Evolutionary conservation across 177 flowering plant genomes (phyloP).

Genomic region (Vitis hybrid): DNA sequence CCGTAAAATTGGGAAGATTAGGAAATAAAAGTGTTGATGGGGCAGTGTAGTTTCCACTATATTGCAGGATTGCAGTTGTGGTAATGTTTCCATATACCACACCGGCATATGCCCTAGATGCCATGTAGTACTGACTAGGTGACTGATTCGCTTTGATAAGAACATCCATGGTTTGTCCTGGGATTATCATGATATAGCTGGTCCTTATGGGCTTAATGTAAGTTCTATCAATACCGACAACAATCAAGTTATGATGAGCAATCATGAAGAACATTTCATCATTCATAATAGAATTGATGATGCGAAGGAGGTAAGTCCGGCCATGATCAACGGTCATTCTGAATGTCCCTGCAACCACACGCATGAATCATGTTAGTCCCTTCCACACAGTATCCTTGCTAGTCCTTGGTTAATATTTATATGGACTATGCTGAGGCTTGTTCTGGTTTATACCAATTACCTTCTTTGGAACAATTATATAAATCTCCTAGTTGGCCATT

Average conservation of each 20-base stretch:
- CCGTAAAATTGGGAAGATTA: neutral
- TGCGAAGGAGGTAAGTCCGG: neutral
- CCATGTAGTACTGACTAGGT: conserved; percentile 1
- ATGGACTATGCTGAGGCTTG: too few species aligned
- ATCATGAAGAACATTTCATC: conserved; percentile 6
- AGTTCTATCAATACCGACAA: neutral
- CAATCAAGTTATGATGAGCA: neutral
- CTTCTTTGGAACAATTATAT: too few species aligned
- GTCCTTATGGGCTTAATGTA: conserved; percentile 6
- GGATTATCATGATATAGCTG: conserved; percentile 2
- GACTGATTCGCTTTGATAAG: neutral
- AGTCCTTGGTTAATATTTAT: too few species aligned
- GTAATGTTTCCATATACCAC: neutral
- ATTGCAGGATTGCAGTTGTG: neutral
- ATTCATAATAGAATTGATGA: conserved; percentile 4
- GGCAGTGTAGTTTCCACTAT: neutral
- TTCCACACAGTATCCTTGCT: too few species aligned
- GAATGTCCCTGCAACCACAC: neutral
- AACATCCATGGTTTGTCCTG: conserved; percentile 3
- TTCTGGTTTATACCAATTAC: too few species aligned
- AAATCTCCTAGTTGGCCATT: too few species aligned
- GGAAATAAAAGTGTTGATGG: neutral
- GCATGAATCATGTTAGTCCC: too few species aligned
- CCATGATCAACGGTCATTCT: neutral
- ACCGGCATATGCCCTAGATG: neutral